Evolutionary conservation across 257 asterid genomes (phyloP), one percentile per base, ranked within the genome.

Genomic region (Salvia rosmarinus): DNA sequence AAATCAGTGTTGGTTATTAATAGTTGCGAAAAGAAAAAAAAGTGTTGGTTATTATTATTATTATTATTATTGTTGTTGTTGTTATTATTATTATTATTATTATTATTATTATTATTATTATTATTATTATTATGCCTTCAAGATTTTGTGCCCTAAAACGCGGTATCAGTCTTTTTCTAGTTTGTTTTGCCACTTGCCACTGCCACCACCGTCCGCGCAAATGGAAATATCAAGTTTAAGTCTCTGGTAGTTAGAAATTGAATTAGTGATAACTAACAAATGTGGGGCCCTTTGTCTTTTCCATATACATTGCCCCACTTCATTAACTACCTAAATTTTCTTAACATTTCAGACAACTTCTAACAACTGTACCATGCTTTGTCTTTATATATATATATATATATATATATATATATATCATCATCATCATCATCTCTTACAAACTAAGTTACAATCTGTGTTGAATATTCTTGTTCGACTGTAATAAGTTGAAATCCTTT

Each of bases 201-300:
- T 20, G 35, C 68, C 30, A 30, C 32, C 60, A 28, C 42, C 58
- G 71, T n/a, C 44, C 57, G 12, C 23, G 21, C 0, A 1, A 10
- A 63, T 16, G n/a, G 34, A 43, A 44, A 21, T 21, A 66, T 66
- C 17, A 1, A 49, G 17, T 49, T 11, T 16, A 16, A 30, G 62
- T 11, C 19, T 4, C 32, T 17, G 72, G 61, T 13, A 17, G 72
- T 67, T 67, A 13, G 14, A 67, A 67, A 34, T 49, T 19, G 50
- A 32, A 32, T 34, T 50, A 42, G 47, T 32, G 49, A 34, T 34
- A 67, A 67, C 72, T 49, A 49, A 49, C 50, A n/a, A 66, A n/a
- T 25, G 59, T 66, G 71, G 71, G 46, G 11, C 71, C 7, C 11
- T 5, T 16, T 67, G 62, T 17, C n/a, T 34, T 50, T 50, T 49